These are phyloP conservation scores for Citrus medica DNA, from an alignment of 345 rosid species.

Conservation along the genomic window DNA sequence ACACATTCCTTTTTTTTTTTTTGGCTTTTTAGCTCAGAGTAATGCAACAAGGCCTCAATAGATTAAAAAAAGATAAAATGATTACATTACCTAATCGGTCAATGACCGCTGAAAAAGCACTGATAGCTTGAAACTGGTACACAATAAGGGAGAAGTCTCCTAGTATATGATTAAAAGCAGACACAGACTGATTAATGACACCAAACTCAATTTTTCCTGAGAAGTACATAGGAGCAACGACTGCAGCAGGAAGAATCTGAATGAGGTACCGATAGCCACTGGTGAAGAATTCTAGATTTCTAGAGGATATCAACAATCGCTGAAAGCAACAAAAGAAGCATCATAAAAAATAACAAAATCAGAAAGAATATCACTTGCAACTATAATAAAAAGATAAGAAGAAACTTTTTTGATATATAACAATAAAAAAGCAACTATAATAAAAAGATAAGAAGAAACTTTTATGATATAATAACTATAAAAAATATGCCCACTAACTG, in stretches of 20 bases:
- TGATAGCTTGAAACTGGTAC: constrained; percentile 92
- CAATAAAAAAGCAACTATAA: neutral
- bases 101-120: constrained; percentile 97
- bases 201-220: constrained; percentile 98
- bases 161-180: constrained; percentile 94
- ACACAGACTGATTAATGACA: constrained; percentile 93
- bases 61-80: constrained; percentile 1
- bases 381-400: neutral
- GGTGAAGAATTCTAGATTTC: constrained; percentile 97
- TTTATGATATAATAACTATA: neutral
- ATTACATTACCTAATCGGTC: constrained; percentile 77
- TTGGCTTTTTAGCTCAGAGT: neutral
- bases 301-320: constrained; percentile 87
- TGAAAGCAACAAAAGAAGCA: constrained; percentile 26
- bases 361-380: constrained; percentile 7
- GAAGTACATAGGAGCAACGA: constrained; percentile 97
- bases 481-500: neutral
- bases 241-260: constrained; percentile 97
- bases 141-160: constrained; percentile 94
- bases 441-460: neutral
- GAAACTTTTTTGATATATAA: neutral
- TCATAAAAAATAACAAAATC: constrained; percentile 12
- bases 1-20: neutral
- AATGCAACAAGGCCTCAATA: neutral
- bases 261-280: constrained; percentile 91